A percentile compares a stretch with the other conserved stretches of the same genome.
phyloP scores from a whole-genome alignment of 371 early-diverging fungal species.

The Lichtheimia corymbifera region DNA sequence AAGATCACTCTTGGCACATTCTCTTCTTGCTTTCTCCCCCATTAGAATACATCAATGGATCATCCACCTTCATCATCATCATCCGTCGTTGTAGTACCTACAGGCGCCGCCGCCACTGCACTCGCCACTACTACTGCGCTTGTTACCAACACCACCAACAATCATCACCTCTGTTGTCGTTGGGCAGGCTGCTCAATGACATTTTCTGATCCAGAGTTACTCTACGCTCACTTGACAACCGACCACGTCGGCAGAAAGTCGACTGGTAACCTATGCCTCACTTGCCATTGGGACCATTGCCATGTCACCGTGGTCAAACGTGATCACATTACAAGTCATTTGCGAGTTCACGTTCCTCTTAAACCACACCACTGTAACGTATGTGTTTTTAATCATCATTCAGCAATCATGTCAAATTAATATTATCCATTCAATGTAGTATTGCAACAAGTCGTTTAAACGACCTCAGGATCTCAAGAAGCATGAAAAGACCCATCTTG shows the following conservation, averaged over 20 bases:
- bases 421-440: conserved; percentile 23
- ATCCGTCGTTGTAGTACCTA: too few species aligned
- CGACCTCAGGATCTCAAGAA: conserved; percentile 90
- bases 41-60: not conserved
- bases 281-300: conserved; percentile 89
- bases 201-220: conserved; percentile 77
- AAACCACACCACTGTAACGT: conserved; percentile 84
- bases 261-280: conserved; percentile 83
- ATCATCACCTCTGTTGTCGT: conserved; percentile 28
- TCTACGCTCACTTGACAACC: conserved; percentile 83
- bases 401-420: not conserved
- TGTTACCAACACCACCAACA: too few species aligned
- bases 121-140: too few species aligned
- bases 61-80: too few species aligned
- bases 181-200: conserved; percentile 51
- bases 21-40: not conserved
- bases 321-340: conserved; percentile 93
- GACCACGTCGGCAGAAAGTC: conserved; percentile 91
- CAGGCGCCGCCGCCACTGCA: too few species aligned
- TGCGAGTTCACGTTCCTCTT: conserved; percentile 88
- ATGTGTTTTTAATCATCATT: conserved; percentile 10
- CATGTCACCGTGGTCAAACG: conserved; percentile 74
- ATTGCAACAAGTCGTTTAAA: conserved; percentile 82
- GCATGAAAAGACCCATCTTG: conserved; percentile 80
- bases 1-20: not conserved